A percentile compares a stretch with the other conserved stretches of the same genome.
These are phyloP conservation scores for Aspergillus olivimuriae DNA, from an alignment of 495 filamentous ascomycete species.

Conservation along the genomic window DNA sequence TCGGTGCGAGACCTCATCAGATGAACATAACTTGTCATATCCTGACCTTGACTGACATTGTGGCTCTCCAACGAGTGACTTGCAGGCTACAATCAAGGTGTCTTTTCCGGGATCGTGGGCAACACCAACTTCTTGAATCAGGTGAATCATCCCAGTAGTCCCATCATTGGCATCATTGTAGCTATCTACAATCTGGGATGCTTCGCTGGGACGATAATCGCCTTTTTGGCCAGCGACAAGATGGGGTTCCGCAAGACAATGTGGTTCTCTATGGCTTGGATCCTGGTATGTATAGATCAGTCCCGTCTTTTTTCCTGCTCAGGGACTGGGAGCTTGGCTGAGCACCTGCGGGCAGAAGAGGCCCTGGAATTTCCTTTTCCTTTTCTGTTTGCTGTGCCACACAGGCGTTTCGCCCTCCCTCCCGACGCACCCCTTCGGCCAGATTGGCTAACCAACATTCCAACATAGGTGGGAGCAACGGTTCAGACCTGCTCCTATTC, in stretches of 20 bases:
- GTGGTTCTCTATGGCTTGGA: slow-evolving; percentile 31
- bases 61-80: not conserved
- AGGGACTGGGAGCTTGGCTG: no score
- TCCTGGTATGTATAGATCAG: slow-evolving; percentile 22
- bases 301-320: no score
- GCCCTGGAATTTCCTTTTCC: no score
- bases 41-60: not conserved
- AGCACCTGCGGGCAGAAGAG: no score
- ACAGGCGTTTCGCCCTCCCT: no score
- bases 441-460: slow-evolving; percentile 6
- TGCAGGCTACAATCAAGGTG: slow-evolving; percentile 51
- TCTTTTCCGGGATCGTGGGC: slow-evolving; percentile 43
- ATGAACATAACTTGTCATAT: not conserved
- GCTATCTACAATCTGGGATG: slow-evolving; percentile 48
- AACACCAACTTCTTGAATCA: slow-evolving; percentile 41
- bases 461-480: slow-evolving; percentile 36
- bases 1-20: slow-evolving; percentile 16
- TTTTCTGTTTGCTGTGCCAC: no score
- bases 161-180: slow-evolving; percentile 39
- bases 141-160: slow-evolving; percentile 34
- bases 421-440: not conserved
- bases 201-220: slow-evolving; percentile 33
- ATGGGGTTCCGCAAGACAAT: slow-evolving; percentile 42
- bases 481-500: slow-evolving; percentile 38
- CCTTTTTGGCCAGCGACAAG: slow-evolving; percentile 38